Base-by-base conservation (phyloP, 2,329 filamentous ascomycete genomes). In the Cladosporium phlei region DNA sequence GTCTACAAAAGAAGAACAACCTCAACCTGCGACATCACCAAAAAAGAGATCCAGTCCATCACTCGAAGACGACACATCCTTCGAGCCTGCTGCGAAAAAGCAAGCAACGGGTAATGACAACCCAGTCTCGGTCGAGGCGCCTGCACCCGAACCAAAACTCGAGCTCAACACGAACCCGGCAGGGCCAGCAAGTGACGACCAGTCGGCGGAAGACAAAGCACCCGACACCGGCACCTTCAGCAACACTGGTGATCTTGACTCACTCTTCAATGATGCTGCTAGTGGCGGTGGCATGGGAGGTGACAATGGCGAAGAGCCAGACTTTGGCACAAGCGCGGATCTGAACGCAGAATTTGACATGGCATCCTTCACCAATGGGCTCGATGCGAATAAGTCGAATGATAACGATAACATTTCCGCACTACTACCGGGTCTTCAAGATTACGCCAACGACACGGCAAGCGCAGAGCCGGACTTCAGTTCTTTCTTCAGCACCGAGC, bases 391-490 rank as follows among this genome's bases (percentile, higher is more conserved):
- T 20, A 45, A 46, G 22, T 56, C 54, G 20, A 56, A 54, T 30
- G 55, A 61, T 34, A 59, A 61, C 39, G 52, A 59, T 50, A 55
- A 57, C 50, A 61, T 69, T 21, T 60, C 59, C 8, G 62, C 66
- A 2, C 59, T 71, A 6, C 55, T 68, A 5, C 60, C 70, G 28
- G 63, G 70, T 46, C 55, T 72, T 43, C 61, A 71, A 50, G 61
- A 67, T 55, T 69, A 67, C 54, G 64, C 68, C 14, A 69, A 42
- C 25, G 45, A 68, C 29, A 48, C 49, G 5, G 52, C 48, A 24
- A 43, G 29, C 11, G 39, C 37, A 8, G 55, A 60, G 35, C 51
- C 55, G 17, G 59, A 63, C 40, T 60, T 59, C 38, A 55, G 53
- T 29, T 52, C 54, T 9, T 46, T 63, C 19, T 61, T 63, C 45